Percentiles rank a stretch among this genome's conserved stretches.
Conservation (phyloP, 2,329 filamentous ascomycete species). For the Chaetomiaceae sp. region DNA sequence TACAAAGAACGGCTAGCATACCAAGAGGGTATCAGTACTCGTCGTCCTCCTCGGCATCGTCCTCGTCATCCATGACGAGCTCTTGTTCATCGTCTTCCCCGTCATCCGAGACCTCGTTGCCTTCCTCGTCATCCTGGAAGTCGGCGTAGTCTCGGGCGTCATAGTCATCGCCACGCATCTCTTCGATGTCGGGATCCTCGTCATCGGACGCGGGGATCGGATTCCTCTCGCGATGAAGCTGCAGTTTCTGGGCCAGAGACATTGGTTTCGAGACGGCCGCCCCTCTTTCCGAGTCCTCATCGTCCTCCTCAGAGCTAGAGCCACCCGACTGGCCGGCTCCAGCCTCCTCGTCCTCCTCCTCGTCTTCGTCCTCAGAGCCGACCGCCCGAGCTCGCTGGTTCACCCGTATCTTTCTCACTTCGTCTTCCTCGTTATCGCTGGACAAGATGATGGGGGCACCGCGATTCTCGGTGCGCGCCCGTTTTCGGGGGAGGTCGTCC, state of each 20-base stretch:
- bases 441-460: background rate
- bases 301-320: conserved; percentile 5
- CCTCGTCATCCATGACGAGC: background rate
- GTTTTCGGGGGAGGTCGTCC: conserved; percentile 5
- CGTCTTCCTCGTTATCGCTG: conserved; percentile 13
- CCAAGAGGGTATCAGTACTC: background rate
- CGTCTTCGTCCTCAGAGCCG: background rate
- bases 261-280: background rate
- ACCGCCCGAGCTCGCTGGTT: conserved; percentile 4
- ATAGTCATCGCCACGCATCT: conserved; percentile 16
- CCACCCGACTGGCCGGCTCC: background rate
- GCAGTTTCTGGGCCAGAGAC: conserved; percentile 15
- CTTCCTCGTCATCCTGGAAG: conserved; percentile 23
- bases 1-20: too few relatives aligned
- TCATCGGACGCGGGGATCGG: conserved; percentile 8
- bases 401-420: background rate
- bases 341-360: background rate
- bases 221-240: conserved; percentile 9
- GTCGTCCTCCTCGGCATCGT: background rate
- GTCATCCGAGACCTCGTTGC: background rate
- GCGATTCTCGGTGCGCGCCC: background rate
- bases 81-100: background rate
- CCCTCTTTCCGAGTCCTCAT: background rate
- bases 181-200: conserved; percentile 8
- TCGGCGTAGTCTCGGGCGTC: conserved; percentile 16